A percentile compares a stretch with the other conserved stretches of the same genome.
Conservation (phyloP, 345 rosid genomes). For the Jatropha curcas region DNA sequence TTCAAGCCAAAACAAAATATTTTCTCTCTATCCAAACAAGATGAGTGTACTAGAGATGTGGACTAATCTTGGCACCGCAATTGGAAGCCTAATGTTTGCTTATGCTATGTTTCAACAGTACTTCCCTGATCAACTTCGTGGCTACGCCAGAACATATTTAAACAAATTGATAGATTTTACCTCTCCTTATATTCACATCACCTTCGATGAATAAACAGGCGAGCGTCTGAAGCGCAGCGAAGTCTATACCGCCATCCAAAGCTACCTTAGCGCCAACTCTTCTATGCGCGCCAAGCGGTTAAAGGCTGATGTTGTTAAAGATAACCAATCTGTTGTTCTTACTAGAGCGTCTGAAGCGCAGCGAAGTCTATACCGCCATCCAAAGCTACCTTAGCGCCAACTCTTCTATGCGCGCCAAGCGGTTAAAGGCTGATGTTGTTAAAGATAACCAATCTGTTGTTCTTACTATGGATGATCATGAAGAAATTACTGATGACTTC, state of each 20-base stretch:
- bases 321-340: slow-evolving; percentile 3
- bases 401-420: neutral
- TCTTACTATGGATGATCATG: slow-evolving; percentile 17
- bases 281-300: neutral
- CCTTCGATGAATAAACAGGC: slow-evolving; percentile 5
- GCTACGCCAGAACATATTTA: neutral
- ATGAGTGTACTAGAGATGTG: neutral
- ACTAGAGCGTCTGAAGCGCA: neutral
- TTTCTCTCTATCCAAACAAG: neutral
- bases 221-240: slow-evolving; percentile 3
- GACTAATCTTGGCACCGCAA: neutral
- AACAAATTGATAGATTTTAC: neutral
- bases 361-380: neutral
- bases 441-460: neutral
- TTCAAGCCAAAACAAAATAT: neutral
- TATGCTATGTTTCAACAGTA: neutral
- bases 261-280: slow-evolving; percentile 9
- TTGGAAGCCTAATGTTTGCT: neutral
- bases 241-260: neutral
- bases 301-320: slow-evolving; percentile 5
- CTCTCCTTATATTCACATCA: slow-evolving; percentile 6
- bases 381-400: slow-evolving; percentile 11
- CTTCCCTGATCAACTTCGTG: neutral
- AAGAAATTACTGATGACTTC: slow-evolving; percentile 8
- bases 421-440: slow-evolving; percentile 7